Evolutionary conservation across 768 basidiomycete genomes (phyloP), one percentile per base, ranked within the genome.

Genomic region (Hericium erinaceus): DNA sequence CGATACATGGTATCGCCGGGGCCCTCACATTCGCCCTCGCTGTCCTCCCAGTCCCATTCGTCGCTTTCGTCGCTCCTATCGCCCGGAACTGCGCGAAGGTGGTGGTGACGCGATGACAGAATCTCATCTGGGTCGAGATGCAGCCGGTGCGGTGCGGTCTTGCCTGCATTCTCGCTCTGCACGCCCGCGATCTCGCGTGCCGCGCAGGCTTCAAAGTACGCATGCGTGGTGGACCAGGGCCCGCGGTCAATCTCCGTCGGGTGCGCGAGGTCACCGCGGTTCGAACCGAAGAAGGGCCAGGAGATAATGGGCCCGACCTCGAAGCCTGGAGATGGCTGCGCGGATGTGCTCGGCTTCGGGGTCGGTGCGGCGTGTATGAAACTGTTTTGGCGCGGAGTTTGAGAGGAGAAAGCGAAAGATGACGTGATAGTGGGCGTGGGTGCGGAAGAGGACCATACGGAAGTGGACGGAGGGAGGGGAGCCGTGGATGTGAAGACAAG

Each of bases 271-370:
- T 88, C 84, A 37, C 90, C 90, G 41, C 91, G 79, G 61, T 85
- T 83, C 4, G 88, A 86, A 49, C 90, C 90, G 67, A 93, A 93
- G 76, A 92, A 93, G 1, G 90, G 87, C 90, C 91, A 93, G 3
- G 89, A 91, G 52, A 92, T 81, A 64, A 93, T 92, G 8, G 87
- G 86, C 3, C 90, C 90, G 48, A 92, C 75, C 52, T 84, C 80
- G 69, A 78, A 81, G 53, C 78, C 73, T 39, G 68, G 63, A 11
- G 52, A 61, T 46, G 24, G 60, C 13, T 16, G 39, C 24, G 38
- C 38, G 33, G 39, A 18, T 44, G 38, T 11, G 15, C 8, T 37
- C 40, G 40, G 49, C 53, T 57, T 41, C 13, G 51, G 44, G 46
- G 39, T 39, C 9, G 39, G 8, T 8, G 9, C 13, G 49, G 52